Conservation (phyloP, 1,284 basidiomycete species). For the Cutaneotrichosporon sp. region DNA sequence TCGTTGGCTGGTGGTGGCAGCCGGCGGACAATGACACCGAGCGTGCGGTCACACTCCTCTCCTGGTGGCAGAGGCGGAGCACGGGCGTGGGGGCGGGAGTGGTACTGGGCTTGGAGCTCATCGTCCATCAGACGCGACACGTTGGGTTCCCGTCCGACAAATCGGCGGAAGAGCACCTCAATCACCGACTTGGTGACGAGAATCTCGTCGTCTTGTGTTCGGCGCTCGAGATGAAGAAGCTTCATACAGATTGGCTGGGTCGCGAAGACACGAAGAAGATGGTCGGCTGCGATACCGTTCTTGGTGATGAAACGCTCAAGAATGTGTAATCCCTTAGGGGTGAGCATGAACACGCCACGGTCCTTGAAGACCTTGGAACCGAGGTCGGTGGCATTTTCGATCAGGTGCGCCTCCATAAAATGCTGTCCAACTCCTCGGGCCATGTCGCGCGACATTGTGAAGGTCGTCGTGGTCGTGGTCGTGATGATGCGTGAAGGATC, state of each 20-base stretch:
- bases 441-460: constrained; percentile 99
- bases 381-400: constrained; percentile 92
- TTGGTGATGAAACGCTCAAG: constrained; percentile 98
- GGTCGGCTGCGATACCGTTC: constrained; percentile 90
- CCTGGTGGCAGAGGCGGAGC: constrained; percentile 23
- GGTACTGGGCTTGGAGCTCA: constrained; percentile 43
- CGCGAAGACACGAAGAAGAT: constrained; percentile 82
- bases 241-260: constrained; percentile 97
- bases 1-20: constrained; percentile 12
- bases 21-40: constrained; percentile 47
- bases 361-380: constrained; percentile 90
- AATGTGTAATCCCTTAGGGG: constrained; percentile 96
- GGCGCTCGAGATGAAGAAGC: constrained; percentile 90
- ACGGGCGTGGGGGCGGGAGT: constrained; percentile 37
- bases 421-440: constrained; percentile 99
- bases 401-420: constrained; percentile 96
- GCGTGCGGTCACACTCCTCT: constrained; percentile 49
- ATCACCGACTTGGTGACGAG: constrained; percentile 91
- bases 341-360: constrained; percentile 89
- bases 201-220: constrained; percentile 91
- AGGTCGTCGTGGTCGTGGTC: constrained; percentile 98
- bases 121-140: constrained; percentile 51
- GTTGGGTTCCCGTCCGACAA: constrained; percentile 81
- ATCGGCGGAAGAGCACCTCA: constrained; percentile 90
- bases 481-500: constrained; percentile 96